Evolutionary conservation across 176 grass and related monocot genomes (phyloP).

Genomic region (Alloteropsis semialata): DNA sequence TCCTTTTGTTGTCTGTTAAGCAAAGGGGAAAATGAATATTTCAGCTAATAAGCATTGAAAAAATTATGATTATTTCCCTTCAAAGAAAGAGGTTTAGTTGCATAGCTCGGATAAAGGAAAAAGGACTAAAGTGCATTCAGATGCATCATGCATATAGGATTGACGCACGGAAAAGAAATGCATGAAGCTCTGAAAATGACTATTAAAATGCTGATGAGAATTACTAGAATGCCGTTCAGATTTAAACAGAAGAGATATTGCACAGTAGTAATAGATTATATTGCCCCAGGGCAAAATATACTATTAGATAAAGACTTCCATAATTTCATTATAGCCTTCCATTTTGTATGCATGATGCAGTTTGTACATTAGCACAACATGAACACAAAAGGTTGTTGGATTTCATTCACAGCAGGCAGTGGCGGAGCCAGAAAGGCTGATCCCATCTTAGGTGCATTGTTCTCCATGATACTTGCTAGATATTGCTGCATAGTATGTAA

Average conservation of each 20-base stretch:
- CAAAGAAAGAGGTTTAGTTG: background rate
- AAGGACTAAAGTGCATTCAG: background rate
- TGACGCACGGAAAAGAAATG: background rate
- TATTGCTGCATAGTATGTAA: background rate
- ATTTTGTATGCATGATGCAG: background rate
- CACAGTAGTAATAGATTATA: background rate
- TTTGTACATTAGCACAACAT: background rate
- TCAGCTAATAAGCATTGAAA: background rate
- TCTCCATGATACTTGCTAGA: background rate
- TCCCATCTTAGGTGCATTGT: background rate
- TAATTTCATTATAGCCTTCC: background rate
- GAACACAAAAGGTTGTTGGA: background rate
- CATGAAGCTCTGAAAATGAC: background rate
- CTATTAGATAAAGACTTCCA: background rate
- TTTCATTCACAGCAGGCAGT: background rate
- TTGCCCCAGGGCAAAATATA: background rate
- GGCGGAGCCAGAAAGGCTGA: too few species aligned
- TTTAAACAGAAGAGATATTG: background rate
- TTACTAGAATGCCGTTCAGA: background rate
- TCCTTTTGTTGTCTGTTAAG: constrained; percentile 20
- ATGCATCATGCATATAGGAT: background rate
- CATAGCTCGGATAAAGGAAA: background rate
- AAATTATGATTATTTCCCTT: background rate
- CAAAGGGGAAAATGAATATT: background rate
- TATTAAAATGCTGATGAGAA: background rate